phyloP scores from a whole-genome alignment of 75 land plant genomes.

The Gnetum montanum region DNA sequence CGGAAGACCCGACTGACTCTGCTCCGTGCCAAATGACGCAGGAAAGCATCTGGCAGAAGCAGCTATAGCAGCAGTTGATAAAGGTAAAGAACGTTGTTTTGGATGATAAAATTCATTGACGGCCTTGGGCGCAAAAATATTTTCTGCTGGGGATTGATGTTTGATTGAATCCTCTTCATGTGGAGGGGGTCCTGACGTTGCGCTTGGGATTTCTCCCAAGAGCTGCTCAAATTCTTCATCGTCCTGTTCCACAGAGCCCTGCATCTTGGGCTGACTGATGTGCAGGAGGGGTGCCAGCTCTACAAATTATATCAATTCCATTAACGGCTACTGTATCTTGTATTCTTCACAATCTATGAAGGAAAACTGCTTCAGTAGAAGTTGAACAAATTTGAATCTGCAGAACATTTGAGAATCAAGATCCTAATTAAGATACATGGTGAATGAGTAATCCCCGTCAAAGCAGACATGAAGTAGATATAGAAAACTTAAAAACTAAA shows the following conservation, averaged over 20 bases:
- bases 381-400: too few species aligned
- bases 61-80: slow-evolving; percentile 7
- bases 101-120: slow-evolving; percentile 5
- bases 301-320: slow-evolving; percentile 1
- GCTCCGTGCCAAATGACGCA: slow-evolving; percentile 4
- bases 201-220: slow-evolving; percentile 37
- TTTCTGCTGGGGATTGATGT: not conserved
- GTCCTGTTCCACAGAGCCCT: slow-evolving; percentile 24
- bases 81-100: not conserved
- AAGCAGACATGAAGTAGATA: too few species aligned
- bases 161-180: slow-evolving; percentile 4
- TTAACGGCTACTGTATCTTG: too few species aligned
- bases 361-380: too few species aligned
- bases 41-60: slow-evolving; percentile 3
- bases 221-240: slow-evolving; percentile 44
- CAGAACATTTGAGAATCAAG: too few species aligned
- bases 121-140: not conserved
- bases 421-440: too few species aligned
- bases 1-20: not conserved
- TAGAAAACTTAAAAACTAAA: too few species aligned
- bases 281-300: slow-evolving; percentile 6
- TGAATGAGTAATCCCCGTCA: too few species aligned
- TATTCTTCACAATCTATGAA: too few species aligned
- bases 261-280: not conserved
- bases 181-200: slow-evolving; percentile 21